These are phyloP conservation scores for Rhizomucor miehei DNA, from an alignment of 371 early-diverging fungal genomes.

Conservation along the genomic window DNA sequence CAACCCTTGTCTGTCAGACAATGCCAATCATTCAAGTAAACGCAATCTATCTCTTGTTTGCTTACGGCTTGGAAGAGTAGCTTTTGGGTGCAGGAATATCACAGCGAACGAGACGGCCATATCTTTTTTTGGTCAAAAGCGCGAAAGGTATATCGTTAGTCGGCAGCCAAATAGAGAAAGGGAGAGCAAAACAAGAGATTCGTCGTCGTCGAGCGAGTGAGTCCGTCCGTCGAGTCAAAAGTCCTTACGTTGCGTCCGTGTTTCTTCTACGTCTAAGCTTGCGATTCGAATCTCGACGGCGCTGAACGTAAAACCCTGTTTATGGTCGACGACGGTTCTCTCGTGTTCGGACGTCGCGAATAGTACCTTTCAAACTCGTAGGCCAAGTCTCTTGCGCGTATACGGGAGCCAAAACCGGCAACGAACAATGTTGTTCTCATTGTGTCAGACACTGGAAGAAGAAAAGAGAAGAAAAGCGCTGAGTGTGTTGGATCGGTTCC, in stretches of 20 bases:
- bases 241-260: no score
- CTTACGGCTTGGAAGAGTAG: slow-evolving; percentile 64
- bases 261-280: no score
- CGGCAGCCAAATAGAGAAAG: not conserved
- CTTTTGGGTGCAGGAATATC: slow-evolving; percentile 82
- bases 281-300: no score
- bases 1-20: not conserved
- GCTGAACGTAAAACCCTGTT: no score
- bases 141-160: not conserved
- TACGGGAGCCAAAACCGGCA: slow-evolving; percentile 69
- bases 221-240: no score
- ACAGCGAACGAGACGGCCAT: slow-evolving; percentile 78
- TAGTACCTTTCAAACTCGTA: slow-evolving; percentile 82
- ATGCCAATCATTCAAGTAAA: no score
- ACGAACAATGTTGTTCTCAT: slow-evolving; percentile 65
- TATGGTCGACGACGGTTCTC: no score
- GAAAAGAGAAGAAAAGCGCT: not conserved
- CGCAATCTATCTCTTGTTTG: slow-evolving; percentile 1
- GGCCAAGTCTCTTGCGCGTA: slow-evolving; percentile 76
- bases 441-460: not conserved
- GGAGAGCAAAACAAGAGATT: not conserved
- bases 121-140: slow-evolving; percentile 44
- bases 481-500: no score
- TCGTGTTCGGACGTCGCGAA: slow-evolving; percentile 4
- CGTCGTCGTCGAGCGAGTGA: no score